Evolutionary conservation across 2,329 filamentous ascomycete genomes (phyloP).

Genomic region (Ophiobolus disseminans): DNA sequence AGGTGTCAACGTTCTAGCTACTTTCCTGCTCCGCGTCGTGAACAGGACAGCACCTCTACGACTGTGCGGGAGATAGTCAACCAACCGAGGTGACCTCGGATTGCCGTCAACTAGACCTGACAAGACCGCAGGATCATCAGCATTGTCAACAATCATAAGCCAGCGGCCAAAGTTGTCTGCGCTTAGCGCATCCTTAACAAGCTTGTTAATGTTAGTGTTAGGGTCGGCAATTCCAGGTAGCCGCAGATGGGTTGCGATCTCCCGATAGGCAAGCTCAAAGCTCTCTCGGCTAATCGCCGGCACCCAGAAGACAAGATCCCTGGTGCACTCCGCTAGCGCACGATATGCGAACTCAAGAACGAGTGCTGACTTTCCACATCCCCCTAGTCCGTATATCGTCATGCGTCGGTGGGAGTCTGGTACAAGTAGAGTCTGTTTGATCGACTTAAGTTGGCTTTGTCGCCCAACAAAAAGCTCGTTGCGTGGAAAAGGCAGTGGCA

Average conservation of each 20-base stretch:
- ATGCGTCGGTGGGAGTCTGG: slow-evolving; percentile 13
- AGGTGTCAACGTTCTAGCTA: slow-evolving; percentile 14
- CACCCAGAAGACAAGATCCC: slow-evolving; percentile 23
- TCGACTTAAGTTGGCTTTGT: slow-evolving; percentile 16
- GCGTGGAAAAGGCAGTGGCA: slow-evolving; percentile 17
- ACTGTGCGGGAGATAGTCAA: slow-evolving; percentile 42
- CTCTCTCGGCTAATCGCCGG: slow-evolving; percentile 26
- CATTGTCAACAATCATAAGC: slow-evolving; percentile 57
- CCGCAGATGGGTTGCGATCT: slow-evolving; percentile 20
- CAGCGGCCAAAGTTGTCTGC: slow-evolving; percentile 35
- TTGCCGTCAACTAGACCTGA: slow-evolving; percentile 15
- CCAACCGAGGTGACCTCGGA: slow-evolving; percentile 11
- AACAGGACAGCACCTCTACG: slow-evolving; percentile 40
- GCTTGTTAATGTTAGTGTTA: slow-evolving; percentile 44
- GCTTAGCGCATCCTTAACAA: slow-evolving; percentile 48
- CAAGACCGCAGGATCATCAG: slow-evolving; percentile 49
- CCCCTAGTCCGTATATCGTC: slow-evolving; percentile 24
- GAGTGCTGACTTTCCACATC: slow-evolving; percentile 26
- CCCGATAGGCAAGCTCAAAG: slow-evolving; percentile 30
- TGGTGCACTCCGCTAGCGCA: slow-evolving; percentile 29
- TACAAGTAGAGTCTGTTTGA: slow-evolving; percentile 15
- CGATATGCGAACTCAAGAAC: slow-evolving; percentile 50
- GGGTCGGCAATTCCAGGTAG: slow-evolving; percentile 31
- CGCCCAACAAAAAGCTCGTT: slow-evolving; percentile 23
- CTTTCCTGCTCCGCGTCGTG: slow-evolving; percentile 30